These are phyloP conservation scores for Lichtheimia ornata DNA, from an alignment of 371 early-diverging fungal species.

Conservation along the genomic window DNA sequence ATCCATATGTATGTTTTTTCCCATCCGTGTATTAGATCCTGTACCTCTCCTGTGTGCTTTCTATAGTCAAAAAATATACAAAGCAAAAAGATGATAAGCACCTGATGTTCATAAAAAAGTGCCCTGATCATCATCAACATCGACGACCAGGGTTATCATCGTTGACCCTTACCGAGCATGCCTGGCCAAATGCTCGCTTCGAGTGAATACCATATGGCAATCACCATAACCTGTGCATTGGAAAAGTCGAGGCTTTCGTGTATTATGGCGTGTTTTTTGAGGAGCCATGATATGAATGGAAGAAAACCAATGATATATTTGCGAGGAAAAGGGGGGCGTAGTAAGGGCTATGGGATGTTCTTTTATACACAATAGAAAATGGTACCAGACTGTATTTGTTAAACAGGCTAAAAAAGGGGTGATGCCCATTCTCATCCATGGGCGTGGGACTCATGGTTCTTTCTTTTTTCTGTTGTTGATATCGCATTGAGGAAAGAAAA, in stretches of 20 bases:
- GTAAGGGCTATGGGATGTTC: conserved; percentile 7
- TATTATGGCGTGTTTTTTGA: conserved; percentile 4
- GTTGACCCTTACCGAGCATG: conserved; percentile 51
- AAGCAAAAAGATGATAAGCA: not conserved
- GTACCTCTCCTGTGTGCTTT: conserved; percentile 63
- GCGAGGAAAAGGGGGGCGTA: no score
- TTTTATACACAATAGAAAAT: conserved; percentile 1
- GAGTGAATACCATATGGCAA: conserved; percentile 63
- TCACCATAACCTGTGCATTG: conserved; percentile 64
- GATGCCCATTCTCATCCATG: not conserved
- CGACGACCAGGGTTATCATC: not conserved
- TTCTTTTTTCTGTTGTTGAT: not conserved
- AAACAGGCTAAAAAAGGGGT: no score
- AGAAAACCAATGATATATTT: no score
- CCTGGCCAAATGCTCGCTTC: conserved; percentile 62
- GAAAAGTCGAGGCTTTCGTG: conserved; percentile 44
- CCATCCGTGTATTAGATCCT: not conserved
- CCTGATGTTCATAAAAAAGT: not conserved
- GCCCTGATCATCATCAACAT: conserved; percentile 9
- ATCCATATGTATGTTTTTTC: not conserved
- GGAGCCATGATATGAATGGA: conserved; percentile 8
- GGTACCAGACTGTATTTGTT: not conserved
- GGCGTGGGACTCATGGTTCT: conserved; percentile 8
- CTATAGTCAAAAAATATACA: conserved; percentile 23
- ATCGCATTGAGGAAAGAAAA: conserved; percentile 6